A percentile compares a stretch with the other conserved stretches of the same genome.
Evolutionary conservation across 163 green algal species (phyloP).

Genomic region (Prototheca stagnorum): DNA sequence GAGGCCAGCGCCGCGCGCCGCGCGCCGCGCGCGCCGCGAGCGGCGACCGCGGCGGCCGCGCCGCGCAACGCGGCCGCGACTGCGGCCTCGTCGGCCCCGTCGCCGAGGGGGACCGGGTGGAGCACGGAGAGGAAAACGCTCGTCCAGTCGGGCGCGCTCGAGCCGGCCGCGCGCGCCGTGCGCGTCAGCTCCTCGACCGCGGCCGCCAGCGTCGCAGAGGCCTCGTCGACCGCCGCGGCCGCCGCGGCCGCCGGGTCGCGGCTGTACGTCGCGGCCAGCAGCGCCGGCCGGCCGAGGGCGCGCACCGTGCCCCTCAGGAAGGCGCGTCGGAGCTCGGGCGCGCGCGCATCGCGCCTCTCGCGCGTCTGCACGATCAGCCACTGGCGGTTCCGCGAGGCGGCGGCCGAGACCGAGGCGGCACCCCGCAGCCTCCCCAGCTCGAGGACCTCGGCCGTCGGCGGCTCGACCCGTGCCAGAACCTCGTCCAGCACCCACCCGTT

Average conservation of each 20-base stretch:
- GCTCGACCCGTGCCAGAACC: conserved; percentile 40
- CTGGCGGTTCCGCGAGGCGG: conserved; percentile 65
- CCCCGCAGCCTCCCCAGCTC: conserved; percentile 53
- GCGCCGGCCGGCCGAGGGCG: conserved; percentile 31
- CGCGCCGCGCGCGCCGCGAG: conserved; percentile 10
- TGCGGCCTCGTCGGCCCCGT: conserved; percentile 15
- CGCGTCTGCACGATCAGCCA: conserved; percentile 63
- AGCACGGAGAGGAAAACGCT: conserved; percentile 71
- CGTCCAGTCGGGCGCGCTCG: conserved; percentile 53
- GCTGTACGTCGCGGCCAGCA: conserved; percentile 55
- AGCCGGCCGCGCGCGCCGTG: conserved; percentile 6
- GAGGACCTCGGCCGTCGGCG: conserved; percentile 35
- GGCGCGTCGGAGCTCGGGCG: conserved; percentile 10
- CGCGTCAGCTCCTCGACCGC: conserved; percentile 20
- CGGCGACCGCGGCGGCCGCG: conserved; percentile 28
- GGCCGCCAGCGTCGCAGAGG: conserved; percentile 42
- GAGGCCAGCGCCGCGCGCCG: conserved; percentile 50
- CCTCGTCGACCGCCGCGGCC: conserved; percentile 50
- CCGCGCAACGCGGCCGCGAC: conserved; percentile 37
- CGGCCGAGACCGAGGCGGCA: conserved; percentile 24
- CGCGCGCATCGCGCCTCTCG: conserved; percentile 26
- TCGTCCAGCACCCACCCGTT: conserved; percentile 12
- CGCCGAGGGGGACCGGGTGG: conserved; percentile 38
- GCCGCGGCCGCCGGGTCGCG: conserved; percentile 41
- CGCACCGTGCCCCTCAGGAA: conserved; percentile 30